A percentile compares a stretch with the other conserved stretches of the same genome.
Evolutionary conservation across 306 rosid species (phyloP).

Genomic region (Hippophae tibetana): DNA sequence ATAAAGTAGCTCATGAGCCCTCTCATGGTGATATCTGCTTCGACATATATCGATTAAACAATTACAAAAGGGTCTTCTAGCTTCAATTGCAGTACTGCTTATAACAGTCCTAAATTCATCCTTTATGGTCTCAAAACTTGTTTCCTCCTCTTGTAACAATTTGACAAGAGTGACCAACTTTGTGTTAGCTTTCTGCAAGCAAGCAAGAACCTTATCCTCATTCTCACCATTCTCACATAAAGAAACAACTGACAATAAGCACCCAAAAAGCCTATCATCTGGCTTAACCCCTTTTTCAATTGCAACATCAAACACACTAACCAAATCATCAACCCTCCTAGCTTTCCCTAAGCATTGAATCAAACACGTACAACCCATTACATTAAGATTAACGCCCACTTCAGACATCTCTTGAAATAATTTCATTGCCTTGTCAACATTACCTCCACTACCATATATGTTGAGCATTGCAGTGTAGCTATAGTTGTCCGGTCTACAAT

Average conservation of each 20-base stretch:
- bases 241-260: conserved; percentile 64
- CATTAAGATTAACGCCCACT: conserved; percentile 57
- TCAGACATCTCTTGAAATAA: conserved; percentile 71
- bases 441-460: conserved; percentile 73
- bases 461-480: conserved; percentile 95
- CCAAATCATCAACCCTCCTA: conserved; percentile 49
- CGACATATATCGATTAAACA: conserved; percentile 88
- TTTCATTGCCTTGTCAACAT: conserved; percentile 54
- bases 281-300: conserved; percentile 60
- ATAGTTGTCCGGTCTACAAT: conserved; percentile 62
- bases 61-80: conserved; percentile 86
- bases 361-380: conserved; percentile 92
- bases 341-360: conserved; percentile 88
- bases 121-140: conserved; percentile 51
- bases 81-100: conserved; percentile 43
- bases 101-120: conserved; percentile 55
- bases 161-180: conserved; percentile 49
- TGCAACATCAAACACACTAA: conserved; percentile 42
- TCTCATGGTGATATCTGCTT: conserved; percentile 45
- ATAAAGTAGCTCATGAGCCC: conserved; percentile 90
- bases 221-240: conserved; percentile 42
- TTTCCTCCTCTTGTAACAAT: conserved; percentile 38
- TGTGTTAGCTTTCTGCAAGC: conserved; percentile 66
- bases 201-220: conserved; percentile 51
- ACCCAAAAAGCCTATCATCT: conserved; percentile 76